Base-by-base conservation (phyloP, 257 asterid species). In the Verbascum thapsus region DNA sequence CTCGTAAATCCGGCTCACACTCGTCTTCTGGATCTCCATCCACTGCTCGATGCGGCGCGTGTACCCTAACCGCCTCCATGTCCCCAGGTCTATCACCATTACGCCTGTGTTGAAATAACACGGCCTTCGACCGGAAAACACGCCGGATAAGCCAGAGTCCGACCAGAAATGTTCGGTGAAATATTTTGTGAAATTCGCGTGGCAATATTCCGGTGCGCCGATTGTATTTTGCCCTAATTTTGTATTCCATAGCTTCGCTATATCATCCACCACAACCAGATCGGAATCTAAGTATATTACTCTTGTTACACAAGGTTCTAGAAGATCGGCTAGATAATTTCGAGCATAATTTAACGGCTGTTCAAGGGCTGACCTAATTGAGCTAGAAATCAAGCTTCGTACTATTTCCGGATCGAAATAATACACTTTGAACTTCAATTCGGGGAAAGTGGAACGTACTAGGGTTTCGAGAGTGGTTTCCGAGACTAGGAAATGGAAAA, bases 201-300 rank as follows among this genome's bases (percentile, higher is more conserved):
- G 98, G 34, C 98, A 90, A 39, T 90, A 90, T 53, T 85, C 95
- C 69, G 98, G 96, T 2, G 98, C 98, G 42, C 98, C 98, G 72
- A 91, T 91, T 0, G 98, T 86, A 39, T 66, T 88, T 16, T 38
- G 37, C 60, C 95, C 85, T 45, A 91, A 64, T 39, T 66, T 66
- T 9, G 91, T 91, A 6, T 19, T 55, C 98, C 98, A 91, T 0
- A 91, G 90, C 79, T 88, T 91, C 0, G 78, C 67, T 7, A 91
- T 71, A 51, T 91, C 98, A 49, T 91, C 98, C 10, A 91, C 91
- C 12, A 91, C 79, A 4, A 91, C 88, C 26, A 91, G 87, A 82
- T 91, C 98, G 39, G 98, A 91, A 60, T 91, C 98, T 69, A 91
- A 51, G 78, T 91, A 91, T 10, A 91, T 91, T 44, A 91, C 96